Base-by-base conservation (phyloP, 441 rosid genomes). In the Erodium texanum region DNA sequence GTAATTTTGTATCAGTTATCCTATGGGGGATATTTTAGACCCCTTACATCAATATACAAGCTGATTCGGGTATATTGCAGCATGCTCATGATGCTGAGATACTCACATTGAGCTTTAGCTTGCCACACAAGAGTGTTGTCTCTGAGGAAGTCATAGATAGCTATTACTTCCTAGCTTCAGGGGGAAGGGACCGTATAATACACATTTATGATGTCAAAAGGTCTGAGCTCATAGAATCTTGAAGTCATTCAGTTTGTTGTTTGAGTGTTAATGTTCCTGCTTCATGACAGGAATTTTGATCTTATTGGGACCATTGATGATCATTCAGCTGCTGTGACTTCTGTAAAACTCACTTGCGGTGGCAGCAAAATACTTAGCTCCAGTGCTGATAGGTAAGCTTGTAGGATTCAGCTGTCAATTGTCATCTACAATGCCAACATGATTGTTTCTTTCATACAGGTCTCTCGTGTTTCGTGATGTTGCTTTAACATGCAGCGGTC, bases 131-230 rank as follows among this genome's bases (percentile, higher is more conserved):
- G 56, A 73, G 63, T 70, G 65, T 48, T 78, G 70, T 67, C 67
- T 79, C 80, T 68, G 79, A 69, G 78, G 83, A 74, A 65, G 76
- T 24, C 66, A 65, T 32, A 15, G 80, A 74, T 66, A 66, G 74
- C 66, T 77, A 79, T 82, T 82, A 83, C 84, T 82, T 87, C 76
- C 92, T 92, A 66, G 89, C 82, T 64, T 87, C 92, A 70, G 86
- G 92, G 64, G 93, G 96, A 74, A 79, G 86, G 73, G 93, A 89
- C 76, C 81, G 90, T 59, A 75, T 70, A 41, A 87, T 89, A 68
- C 88, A 92, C 80, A 81, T 92, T 72, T 89, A 83, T 73, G 92
- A 92, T 70, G 90, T 80, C 70, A 74, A 84, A 79, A 92, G 94
- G 97, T 91, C 72, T 18, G 50, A 19, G 56, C 70, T 73, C 66